These are phyloP conservation scores for Plasmodium relictum DNA, from an alignment of 169 alveolate genomes.

Conservation along the genomic window DNA sequence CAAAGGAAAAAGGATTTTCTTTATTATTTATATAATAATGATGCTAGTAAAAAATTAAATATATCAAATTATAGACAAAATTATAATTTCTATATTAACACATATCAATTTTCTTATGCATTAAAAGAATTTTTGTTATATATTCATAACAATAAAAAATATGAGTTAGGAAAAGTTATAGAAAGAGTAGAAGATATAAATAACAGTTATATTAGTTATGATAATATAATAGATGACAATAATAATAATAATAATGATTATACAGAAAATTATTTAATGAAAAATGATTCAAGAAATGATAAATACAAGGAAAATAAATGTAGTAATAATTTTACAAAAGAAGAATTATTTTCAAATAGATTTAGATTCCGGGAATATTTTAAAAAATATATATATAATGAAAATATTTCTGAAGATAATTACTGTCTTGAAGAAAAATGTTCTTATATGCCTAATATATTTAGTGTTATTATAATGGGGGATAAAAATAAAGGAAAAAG, in stretches of 20 bases:
- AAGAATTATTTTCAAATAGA: background rate
- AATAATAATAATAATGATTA: background rate
- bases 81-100: constrained; percentile 48
- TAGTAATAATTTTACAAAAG: background rate
- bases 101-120: constrained; percentile 32
- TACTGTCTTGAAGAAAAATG: background rate
- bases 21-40: constrained; percentile 32
- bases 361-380: constrained; percentile 3
- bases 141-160: constrained; percentile 7
- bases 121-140: constrained; percentile 38
- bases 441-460: background rate
- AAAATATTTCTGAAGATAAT: constrained; percentile 9
- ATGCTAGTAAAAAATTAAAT: constrained; percentile 11
- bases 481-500: constrained; percentile 66
- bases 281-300: no score
- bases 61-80: constrained; percentile 16
- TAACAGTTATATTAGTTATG: background rate
- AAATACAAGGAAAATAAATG: background rate
- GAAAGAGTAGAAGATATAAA: constrained; percentile 11
- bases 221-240: background rate
- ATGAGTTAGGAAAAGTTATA: constrained; percentile 2
- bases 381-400: constrained; percentile 9
- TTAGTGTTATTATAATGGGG: constrained; percentile 39
- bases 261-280: no score
- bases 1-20: constrained; percentile 63